These are phyloP conservation scores for Debaryomyces prosopidis DNA, from an alignment of 805 yeast species.

Conservation along the genomic window DNA sequence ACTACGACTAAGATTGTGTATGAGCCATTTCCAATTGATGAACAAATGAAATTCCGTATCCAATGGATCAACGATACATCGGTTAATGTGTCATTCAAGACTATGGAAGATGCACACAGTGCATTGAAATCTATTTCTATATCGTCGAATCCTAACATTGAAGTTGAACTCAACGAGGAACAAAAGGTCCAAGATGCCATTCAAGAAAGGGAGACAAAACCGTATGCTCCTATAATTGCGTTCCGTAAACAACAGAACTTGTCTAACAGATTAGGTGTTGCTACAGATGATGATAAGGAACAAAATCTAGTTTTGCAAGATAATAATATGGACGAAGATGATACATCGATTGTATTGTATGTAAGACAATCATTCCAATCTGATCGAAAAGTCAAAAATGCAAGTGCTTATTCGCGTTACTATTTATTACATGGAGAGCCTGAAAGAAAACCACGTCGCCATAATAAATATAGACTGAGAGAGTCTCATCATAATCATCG, in stretches of 20 bases:
- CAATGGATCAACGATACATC: slow-evolving; percentile 71
- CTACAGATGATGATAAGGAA: slow-evolving; percentile 14
- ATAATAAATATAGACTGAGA: slow-evolving; percentile 12
- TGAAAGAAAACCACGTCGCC: slow-evolving; percentile 36
- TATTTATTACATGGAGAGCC: slow-evolving; percentile 76
- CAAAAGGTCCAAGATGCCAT: slow-evolving; percentile 24
- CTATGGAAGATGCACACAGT: slow-evolving; percentile 38
- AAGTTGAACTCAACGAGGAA: slow-evolving; percentile 8
- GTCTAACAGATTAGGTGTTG: slow-evolving; percentile 28
- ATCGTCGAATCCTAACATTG: slow-evolving; percentile 14
- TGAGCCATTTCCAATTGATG: slow-evolving; percentile 24
- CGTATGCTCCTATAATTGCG: slow-evolving; percentile 36
- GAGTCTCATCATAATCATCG: slow-evolving; percentile 8
- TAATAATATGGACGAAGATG: slow-evolving; percentile 40
- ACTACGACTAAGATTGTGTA: slow-evolving; percentile 13
- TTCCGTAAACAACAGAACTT: slow-evolving; percentile 31
- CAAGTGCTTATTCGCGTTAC: slow-evolving; percentile 60
- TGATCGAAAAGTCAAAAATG: slow-evolving; percentile 59
- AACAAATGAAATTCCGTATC: slow-evolving; percentile 41
- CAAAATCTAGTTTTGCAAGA: slow-evolving; percentile 1
- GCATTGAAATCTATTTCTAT: slow-evolving; percentile 39
- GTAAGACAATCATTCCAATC: slow-evolving; percentile 52
- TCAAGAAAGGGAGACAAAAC: slow-evolving; percentile 42
- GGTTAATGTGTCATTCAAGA: slow-evolving; percentile 54
- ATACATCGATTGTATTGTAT: slow-evolving; percentile 33